phyloP scores from a whole-genome alignment of 371 early-diverging fungal species.

The Rhizomucor pusillus region DNA sequence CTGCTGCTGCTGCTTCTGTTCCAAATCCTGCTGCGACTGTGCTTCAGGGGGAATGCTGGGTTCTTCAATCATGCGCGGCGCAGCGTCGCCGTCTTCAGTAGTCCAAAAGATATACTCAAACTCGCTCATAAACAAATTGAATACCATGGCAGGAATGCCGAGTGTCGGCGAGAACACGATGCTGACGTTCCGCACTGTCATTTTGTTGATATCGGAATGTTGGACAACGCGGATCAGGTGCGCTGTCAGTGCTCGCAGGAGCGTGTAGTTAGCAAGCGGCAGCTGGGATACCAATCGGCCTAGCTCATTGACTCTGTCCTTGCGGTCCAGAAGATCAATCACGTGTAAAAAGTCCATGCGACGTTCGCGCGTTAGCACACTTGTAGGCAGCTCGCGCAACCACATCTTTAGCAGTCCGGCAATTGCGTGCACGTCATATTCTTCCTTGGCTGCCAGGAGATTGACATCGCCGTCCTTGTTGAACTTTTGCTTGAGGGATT shows the following conservation, averaged over 20 bases:
- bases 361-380: slow-evolving; percentile 69
- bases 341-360: slow-evolving; percentile 68
- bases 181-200: slow-evolving; percentile 73
- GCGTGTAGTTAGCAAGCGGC: slow-evolving; percentile 61
- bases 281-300: slow-evolving; percentile 53
- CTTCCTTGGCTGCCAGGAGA: slow-evolving; percentile 49
- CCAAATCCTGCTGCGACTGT: slow-evolving; percentile 11
- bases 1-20: slow-evolving; percentile 3
- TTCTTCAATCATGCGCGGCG: slow-evolving; percentile 12
- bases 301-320: slow-evolving; percentile 60
- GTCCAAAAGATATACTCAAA: slow-evolving; percentile 64
- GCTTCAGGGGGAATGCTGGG: slow-evolving; percentile 10
- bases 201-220: slow-evolving; percentile 62
- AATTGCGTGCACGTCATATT: slow-evolving; percentile 79
- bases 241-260: slow-evolving; percentile 59
- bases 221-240: slow-evolving; percentile 67
- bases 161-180: slow-evolving; percentile 76
- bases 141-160: slow-evolving; percentile 67
- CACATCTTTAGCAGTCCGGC: slow-evolving; percentile 84
- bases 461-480: slow-evolving; percentile 72
- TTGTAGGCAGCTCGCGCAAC: slow-evolving; percentile 76
- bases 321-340: slow-evolving; percentile 61
- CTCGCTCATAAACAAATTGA: slow-evolving; percentile 69
- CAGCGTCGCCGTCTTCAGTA: slow-evolving; percentile 34
- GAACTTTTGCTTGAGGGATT: slow-evolving; percentile 75